A percentile compares a stretch with the other conserved stretches of the same genome.
These are phyloP conservation scores for Sporothrix schenckii DNA, from an alignment of 2,329 filamentous ascomycete species.

Conservation along the genomic window DNA sequence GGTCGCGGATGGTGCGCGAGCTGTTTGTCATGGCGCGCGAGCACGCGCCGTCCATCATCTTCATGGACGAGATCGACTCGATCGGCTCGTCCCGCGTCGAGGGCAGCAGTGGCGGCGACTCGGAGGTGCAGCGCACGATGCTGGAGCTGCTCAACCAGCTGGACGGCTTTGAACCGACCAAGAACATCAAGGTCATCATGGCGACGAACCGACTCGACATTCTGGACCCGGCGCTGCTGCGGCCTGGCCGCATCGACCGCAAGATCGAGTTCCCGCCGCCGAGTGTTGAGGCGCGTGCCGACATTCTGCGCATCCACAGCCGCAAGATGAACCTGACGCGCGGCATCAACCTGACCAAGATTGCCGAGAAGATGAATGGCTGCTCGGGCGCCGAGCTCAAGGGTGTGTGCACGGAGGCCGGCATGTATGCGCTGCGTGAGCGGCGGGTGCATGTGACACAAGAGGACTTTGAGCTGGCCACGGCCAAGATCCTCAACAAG, in stretches of 20 bases:
- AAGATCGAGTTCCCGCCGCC: slow-evolving; percentile 99
- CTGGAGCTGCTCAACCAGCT: slow-evolving; percentile 97
- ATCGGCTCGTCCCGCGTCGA: slow-evolving; percentile 97
- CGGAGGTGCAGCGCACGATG: slow-evolving; percentile 98
- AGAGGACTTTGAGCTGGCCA: slow-evolving; percentile 97
- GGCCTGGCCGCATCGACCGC: slow-evolving; percentile 95
- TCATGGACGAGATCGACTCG: slow-evolving; percentile 99
- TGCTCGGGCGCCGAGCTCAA: slow-evolving; percentile 97
- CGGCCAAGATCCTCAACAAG: slow-evolving; percentile 99
- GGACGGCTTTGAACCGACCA: slow-evolving; percentile 97
- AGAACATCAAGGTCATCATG: slow-evolving; percentile 99
- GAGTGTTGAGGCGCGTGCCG: slow-evolving; percentile 91
- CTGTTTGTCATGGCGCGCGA: slow-evolving; percentile 99
- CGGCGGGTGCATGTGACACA: slow-evolving; percentile 96
- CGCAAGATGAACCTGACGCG: slow-evolving; percentile 98
- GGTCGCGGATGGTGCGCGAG: slow-evolving; percentile 96
- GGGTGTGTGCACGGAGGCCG: slow-evolving; percentile 97
- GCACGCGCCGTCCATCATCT: slow-evolving; percentile 97
- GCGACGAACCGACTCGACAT: slow-evolving; percentile 98
- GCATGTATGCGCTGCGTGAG: slow-evolving; percentile 96
- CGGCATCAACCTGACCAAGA: slow-evolving; percentile 97
- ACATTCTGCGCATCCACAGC: slow-evolving; percentile 96
- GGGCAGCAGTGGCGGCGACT: slow-evolving; percentile 91
- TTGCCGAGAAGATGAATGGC: slow-evolving; percentile 99
- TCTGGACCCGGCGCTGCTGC: slow-evolving; percentile 88